Evolutionary conservation across 805 yeast genomes (phyloP), one percentile per base, ranked within the genome.

Genomic region (Candida sphagnicola): DNA sequence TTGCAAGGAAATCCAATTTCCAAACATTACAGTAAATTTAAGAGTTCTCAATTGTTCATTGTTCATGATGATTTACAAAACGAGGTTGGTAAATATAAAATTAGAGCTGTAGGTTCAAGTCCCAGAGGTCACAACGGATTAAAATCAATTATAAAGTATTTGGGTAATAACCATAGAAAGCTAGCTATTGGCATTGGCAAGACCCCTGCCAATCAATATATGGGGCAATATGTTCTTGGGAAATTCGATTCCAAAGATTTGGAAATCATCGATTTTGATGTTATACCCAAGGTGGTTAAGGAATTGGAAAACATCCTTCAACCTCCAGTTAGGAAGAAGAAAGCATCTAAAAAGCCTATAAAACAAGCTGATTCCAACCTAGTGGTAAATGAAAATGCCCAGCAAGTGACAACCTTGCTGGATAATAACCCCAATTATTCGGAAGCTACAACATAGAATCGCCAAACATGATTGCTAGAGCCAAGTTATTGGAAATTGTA

Each of bases 51-150:
- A 6, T 41, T 80, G 42, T 68, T 88, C 1, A 74, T 88, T 0
- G 50, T 89, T 1, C 95, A 86, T 54, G 97, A 90, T 56, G 97
- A 90, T 47, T 55, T 89, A 32, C 82, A 79, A 42, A 54, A 80
- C 11, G 75, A 74, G 0, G 47, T 80, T 3, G 96, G 97, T 0
- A 74, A 77, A 38, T 65, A 80, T 15, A 83, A 83, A 49, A 55
- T 83, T 1, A 67, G 91, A 34, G 65, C 62, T 13, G 80, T 78
- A 11, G 74, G 77, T 1, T 68, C 82, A 0, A 75, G 86, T 31
- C 70, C 80, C 12, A 67, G 93, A 32, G 96, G 96, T 0, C 98
- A 90, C 51, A 88, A 87, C 53, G 97, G 96, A 0, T 65, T 90
- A 18, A 72, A 73, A 44, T 76, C 83, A 29, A 72, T 90, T 3